A percentile compares a stretch with the other conserved stretches of the same genome.
phyloP scores from a whole-genome alignment of 2,329 filamentous ascomycete genomes.

The Metarhizium humberi region DNA sequence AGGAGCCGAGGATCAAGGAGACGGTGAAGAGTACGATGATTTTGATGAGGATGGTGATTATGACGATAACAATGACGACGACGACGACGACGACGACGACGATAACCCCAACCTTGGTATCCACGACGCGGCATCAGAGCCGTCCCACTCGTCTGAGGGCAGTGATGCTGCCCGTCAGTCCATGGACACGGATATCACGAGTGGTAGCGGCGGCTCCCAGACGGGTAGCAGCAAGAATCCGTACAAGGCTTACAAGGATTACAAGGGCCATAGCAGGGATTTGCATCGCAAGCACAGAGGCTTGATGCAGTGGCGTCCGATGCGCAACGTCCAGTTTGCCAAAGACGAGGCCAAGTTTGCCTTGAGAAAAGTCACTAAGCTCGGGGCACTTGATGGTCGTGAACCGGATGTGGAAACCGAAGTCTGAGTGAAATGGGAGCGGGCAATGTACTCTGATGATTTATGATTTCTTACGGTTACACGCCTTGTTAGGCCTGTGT shows the following conservation, averaged over 20 bases:
- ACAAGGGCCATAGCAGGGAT: slow-evolving; percentile 59
- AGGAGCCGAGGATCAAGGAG: slow-evolving; percentile 15
- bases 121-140: slow-evolving; percentile 38
- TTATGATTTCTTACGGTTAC: neutral
- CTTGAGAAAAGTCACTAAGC: slow-evolving; percentile 63
- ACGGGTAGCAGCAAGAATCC: slow-evolving; percentile 39
- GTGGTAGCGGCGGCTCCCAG: slow-evolving; percentile 19
- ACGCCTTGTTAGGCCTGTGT: neutral
- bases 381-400: slow-evolving; percentile 68
- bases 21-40: slow-evolving; percentile 30
- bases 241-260: slow-evolving; percentile 49
- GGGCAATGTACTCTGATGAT: neutral
- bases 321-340: slow-evolving; percentile 75
- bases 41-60: slow-evolving; percentile 25
- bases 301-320: slow-evolving; percentile 90
- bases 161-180: slow-evolving; percentile 23
- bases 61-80: slow-evolving; percentile 23
- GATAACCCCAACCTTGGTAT: slow-evolving; percentile 48
- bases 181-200: slow-evolving; percentile 29
- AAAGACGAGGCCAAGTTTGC: slow-evolving; percentile 82
- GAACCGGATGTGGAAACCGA: slow-evolving; percentile 86
- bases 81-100: slow-evolving; percentile 21
- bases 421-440: slow-evolving; percentile 25
- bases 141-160: slow-evolving; percentile 17
- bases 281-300: slow-evolving; percentile 81